Percentiles rank a stretch among this genome's conserved stretches.
phyloP scores from a whole-genome alignment of 2,329 filamentous ascomycete species.

The Epichloe gansuensis region DNA sequence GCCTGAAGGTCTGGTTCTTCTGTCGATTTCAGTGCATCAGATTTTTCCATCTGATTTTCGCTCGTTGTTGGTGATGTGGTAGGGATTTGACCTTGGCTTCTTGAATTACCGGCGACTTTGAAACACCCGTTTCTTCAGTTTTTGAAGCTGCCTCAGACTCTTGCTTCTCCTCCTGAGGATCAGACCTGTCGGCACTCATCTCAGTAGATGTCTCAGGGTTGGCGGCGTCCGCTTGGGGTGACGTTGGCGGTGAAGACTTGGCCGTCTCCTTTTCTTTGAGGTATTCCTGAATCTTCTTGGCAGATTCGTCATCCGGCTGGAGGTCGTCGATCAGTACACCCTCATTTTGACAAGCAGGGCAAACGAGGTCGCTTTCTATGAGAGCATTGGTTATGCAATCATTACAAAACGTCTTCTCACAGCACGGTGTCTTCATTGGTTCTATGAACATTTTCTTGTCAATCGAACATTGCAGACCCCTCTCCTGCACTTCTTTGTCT shows the following conservation, averaged over 20 bases:
- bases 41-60: constrained; percentile 16
- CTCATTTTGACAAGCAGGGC: constrained; percentile 81
- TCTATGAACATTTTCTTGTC: constrained; percentile 98
- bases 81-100: constrained; percentile 15
- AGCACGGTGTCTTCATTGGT: constrained; percentile 98
- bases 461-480: constrained; percentile 83
- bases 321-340: constrained; percentile 90
- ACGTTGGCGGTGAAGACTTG: constrained; percentile 27
- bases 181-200: constrained; percentile 21
- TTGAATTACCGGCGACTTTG: constrained; percentile 21
- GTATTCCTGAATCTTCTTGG: constrained; percentile 67
- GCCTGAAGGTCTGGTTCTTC: constrained; percentile 20
- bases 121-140: constrained; percentile 14
- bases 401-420: constrained; percentile 96
- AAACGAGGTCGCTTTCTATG: constrained; percentile 95
- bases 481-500: constrained; percentile 78
- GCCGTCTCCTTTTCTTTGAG: constrained; percentile 42
- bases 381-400: constrained; percentile 99
- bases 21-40: constrained; percentile 23
- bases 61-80: constrained; percentile 18
- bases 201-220: constrained; percentile 24
- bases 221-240: constrained; percentile 28
- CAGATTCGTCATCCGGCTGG: constrained; percentile 65
- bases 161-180: constrained; percentile 20
- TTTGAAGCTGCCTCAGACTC: background rate